phyloP scores from a whole-genome alignment of 768 basidiomycete species.

The Amanita jacksonii region DNA sequence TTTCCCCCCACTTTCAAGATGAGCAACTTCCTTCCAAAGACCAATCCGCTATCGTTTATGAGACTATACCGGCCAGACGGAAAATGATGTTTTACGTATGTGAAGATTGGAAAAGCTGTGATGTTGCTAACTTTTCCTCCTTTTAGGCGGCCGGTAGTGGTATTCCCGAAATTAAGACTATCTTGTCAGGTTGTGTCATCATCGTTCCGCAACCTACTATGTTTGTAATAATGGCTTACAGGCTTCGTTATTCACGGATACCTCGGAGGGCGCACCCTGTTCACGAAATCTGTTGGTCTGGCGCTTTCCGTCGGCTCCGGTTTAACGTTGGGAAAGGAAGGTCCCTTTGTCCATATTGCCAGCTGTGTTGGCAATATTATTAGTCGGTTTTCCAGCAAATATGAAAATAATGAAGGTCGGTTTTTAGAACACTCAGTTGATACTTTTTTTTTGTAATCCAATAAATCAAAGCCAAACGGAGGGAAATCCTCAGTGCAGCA shows the following conservation, averaged over 20 bases:
- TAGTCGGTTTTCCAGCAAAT: constrained; percentile 78
- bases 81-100: constrained; percentile 79
- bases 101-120: constrained; percentile 8
- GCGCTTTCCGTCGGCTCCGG: constrained; percentile 91
- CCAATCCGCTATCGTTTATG: constrained; percentile 10
- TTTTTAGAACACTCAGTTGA: constrained; percentile 1
- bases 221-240: constrained; percentile 17
- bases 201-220: background rate
- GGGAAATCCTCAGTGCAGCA: constrained; percentile 92
- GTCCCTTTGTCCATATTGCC: constrained; percentile 83
- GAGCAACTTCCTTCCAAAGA: constrained; percentile 18
- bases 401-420: constrained; percentile 90
- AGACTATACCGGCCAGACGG: constrained; percentile 33
- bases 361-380: constrained; percentile 91
- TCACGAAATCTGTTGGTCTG: constrained; percentile 85
- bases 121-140: constrained; percentile 5
- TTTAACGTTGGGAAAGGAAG: constrained; percentile 68
- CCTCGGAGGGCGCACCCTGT: constrained; percentile 80
- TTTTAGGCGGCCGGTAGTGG: constrained; percentile 85
- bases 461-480: constrained; percentile 61
- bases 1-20: constrained; percentile 37
- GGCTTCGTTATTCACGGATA: constrained; percentile 98
- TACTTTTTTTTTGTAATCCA: background rate
- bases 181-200: constrained; percentile 86
- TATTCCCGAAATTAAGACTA: constrained; percentile 95